Percentiles rank a stretch among this genome's conserved stretches.
Evolutionary conservation across 2,329 filamentous ascomycete species (phyloP).

Genomic region (Trichothecium sympodiale): DNA sequence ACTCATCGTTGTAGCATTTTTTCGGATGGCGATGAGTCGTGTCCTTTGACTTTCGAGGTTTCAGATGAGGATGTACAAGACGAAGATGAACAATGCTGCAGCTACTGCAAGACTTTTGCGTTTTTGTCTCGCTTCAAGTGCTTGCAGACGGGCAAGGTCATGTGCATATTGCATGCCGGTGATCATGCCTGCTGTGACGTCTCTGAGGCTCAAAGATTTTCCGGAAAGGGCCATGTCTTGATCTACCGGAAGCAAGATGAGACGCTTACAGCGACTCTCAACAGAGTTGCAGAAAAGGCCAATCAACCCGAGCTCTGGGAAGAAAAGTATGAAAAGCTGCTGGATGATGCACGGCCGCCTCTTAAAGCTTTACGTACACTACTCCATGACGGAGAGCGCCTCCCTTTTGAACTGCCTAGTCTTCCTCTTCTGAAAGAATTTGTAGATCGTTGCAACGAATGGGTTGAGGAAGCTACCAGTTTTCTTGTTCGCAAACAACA

Average conservation of each 20-base stretch:
- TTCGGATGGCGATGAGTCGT: slow-evolving; percentile 36
- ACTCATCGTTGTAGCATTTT: slow-evolving; percentile 39
- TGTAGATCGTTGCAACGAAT: slow-evolving; percentile 93
- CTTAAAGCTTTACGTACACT: slow-evolving; percentile 77
- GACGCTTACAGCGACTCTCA: slow-evolving; percentile 51
- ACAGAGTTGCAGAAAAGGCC: slow-evolving; percentile 78
- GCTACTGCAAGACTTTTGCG: slow-evolving; percentile 82
- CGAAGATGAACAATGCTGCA: slow-evolving; percentile 90
- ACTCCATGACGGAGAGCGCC: slow-evolving; percentile 88
- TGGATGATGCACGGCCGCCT: slow-evolving; percentile 75
- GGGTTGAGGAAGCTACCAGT: slow-evolving; percentile 92
- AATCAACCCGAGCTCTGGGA: slow-evolving; percentile 80
- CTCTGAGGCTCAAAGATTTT: slow-evolving; percentile 53
- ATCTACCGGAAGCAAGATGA: slow-evolving; percentile 69
- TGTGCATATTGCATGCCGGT: slow-evolving; percentile 77
- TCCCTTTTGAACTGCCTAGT: slow-evolving; percentile 79
- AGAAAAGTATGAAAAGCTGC: slow-evolving; percentile 73
- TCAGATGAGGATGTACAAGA: slow-evolving; percentile 71
- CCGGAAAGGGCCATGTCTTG: slow-evolving; percentile 60
- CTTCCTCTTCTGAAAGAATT: slow-evolving; percentile 75
- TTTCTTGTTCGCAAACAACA: slow-evolving; percentile 97
- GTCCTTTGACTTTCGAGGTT: slow-evolving; percentile 50
- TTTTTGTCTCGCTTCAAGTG: slow-evolving; percentile 89
- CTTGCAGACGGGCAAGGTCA: slow-evolving; percentile 64
- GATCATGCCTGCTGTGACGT: slow-evolving; percentile 69